These are phyloP conservation scores for Exophiala aquamarina DNA, from an alignment of 2,329 filamentous ascomycete genomes.

Conservation along the genomic window DNA sequence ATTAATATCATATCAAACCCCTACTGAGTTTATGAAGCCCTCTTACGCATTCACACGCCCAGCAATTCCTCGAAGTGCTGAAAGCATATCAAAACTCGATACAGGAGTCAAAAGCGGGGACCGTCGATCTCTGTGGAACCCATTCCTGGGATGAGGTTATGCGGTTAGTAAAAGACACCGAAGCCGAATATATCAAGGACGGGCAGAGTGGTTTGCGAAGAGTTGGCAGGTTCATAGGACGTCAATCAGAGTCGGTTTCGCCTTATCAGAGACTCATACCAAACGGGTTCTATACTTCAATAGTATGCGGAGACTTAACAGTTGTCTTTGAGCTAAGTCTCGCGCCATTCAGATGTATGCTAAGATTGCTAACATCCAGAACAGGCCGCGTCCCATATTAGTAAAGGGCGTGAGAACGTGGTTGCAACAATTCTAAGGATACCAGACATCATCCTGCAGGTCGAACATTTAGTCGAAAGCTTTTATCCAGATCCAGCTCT, in stretches of 20 bases:
- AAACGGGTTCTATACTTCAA: constrained; percentile 15
- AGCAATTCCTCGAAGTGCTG: constrained; percentile 12
- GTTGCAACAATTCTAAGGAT: constrained; percentile 10
- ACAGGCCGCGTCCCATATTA: constrained; percentile 13
- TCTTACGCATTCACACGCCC: not conserved
- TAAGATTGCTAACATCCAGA: constrained; percentile 5
- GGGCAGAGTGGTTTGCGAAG: constrained; percentile 4
- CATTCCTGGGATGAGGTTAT: constrained; percentile 20
- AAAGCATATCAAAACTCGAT: constrained; percentile 4
- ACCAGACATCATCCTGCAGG: constrained; percentile 11
- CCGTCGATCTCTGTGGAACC: constrained; percentile 10
- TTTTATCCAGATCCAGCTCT: constrained; percentile 12
- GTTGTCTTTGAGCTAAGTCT: constrained; percentile 11
- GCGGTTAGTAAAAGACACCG: constrained; percentile 2
- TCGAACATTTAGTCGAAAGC: constrained; percentile 14
- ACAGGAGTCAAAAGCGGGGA: not conserved
- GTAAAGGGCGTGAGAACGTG: constrained; percentile 10
- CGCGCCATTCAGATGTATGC: too few species aligned
- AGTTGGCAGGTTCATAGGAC: constrained; percentile 8
- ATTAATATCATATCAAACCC: too few species aligned
- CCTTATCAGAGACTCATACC: constrained; percentile 14
- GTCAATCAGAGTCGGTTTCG: constrained; percentile 1
- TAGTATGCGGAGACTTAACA: constrained; percentile 17
- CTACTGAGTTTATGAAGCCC: not conserved
- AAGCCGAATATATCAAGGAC: constrained; percentile 1